A percentile compares a stretch with the other conserved stretches of the same genome.
Conservation (phyloP, 1,284 basidiomycete species). For the Tilletia walkeri region DNA sequence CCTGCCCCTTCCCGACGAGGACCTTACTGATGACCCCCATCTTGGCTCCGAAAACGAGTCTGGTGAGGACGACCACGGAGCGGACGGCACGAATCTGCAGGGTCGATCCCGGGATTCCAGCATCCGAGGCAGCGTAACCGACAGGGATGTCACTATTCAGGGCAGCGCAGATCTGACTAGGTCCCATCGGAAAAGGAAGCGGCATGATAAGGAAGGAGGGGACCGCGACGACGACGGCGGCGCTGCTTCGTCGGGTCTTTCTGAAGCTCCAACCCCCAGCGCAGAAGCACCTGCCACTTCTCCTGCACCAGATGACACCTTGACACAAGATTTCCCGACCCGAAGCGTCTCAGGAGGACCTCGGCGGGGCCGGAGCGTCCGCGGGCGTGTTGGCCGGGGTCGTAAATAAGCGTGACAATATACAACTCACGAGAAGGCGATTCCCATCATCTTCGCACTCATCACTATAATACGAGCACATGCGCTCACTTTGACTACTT, state of each 20-base stretch:
- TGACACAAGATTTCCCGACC: background rate
- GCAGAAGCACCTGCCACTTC: background rate
- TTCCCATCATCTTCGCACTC: too few species aligned
- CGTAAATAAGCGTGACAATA: too few species aligned
- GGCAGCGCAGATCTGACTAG: too few species aligned
- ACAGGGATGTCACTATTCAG: too few species aligned
- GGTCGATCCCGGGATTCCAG: too few species aligned
- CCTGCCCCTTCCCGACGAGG: background rate
- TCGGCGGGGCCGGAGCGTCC: background rate
- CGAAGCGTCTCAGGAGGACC: background rate
- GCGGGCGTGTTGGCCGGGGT: background rate
- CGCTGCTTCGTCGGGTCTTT: background rate
- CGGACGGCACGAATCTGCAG: too few species aligned
- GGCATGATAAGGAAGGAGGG: constrained; percentile 21
- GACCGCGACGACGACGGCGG: background rate
- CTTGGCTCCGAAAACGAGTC: background rate
- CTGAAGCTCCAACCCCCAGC: background rate
- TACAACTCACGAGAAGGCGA: too few species aligned
- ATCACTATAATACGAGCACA: too few species aligned
- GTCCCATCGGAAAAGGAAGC: constrained; percentile 16
- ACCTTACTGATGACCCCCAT: background rate
- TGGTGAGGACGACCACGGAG: background rate
- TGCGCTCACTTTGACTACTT: too few species aligned
- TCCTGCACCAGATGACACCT: background rate
- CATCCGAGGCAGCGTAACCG: too few species aligned